Conservation (phyloP, 2,329 filamentous ascomycete species). For the Diaporthe australafricana region DNA sequence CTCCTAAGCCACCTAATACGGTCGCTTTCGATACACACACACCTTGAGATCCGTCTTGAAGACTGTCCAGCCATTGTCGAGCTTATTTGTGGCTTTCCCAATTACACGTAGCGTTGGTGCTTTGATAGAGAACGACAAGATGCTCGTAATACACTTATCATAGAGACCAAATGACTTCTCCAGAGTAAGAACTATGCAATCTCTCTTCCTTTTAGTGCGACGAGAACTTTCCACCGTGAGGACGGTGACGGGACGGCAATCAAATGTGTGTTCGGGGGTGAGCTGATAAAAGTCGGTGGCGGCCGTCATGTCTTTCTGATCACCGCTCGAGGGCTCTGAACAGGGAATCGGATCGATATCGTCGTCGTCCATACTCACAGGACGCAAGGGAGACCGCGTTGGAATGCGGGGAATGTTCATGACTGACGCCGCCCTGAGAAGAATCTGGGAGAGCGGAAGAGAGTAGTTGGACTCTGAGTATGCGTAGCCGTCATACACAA, state of each 20-base stretch:
- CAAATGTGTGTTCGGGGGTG: slow-evolving; percentile 3
- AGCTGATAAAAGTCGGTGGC: not conserved
- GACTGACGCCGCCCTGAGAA: slow-evolving; percentile 2
- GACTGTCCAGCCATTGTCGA: not conserved
- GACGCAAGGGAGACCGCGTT: slow-evolving; percentile 1
- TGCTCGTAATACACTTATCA: slow-evolving; percentile 8
- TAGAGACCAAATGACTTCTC: slow-evolving; percentile 15
- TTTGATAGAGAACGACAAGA: slow-evolving; percentile 7
- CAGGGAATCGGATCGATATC: not conserved
- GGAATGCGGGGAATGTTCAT: slow-evolving; percentile 7
- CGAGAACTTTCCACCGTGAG: not conserved
- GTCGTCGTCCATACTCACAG: slow-evolving; percentile 5
- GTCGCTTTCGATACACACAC: slow-evolving; percentile 8
- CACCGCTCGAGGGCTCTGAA: slow-evolving; percentile 4
- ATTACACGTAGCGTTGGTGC: slow-evolving; percentile 12
- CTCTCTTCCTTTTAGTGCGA: slow-evolving; percentile 4
- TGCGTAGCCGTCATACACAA: slow-evolving; percentile 11
- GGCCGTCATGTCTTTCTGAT: not conserved
- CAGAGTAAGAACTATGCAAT: slow-evolving; percentile 3
- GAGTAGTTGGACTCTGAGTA: slow-evolving; percentile 6
- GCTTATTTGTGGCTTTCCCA: slow-evolving; percentile 8
- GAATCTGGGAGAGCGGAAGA: slow-evolving; percentile 9
- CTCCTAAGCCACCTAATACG: slow-evolving; percentile 8
- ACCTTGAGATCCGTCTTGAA: not conserved
- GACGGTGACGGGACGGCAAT: slow-evolving; percentile 12